A percentile compares a stretch with the other conserved stretches of the same genome.
These are phyloP conservation scores for Chaetomium strumarium DNA, from an alignment of 2,329 filamentous ascomycete genomes.

Conservation along the genomic window DNA sequence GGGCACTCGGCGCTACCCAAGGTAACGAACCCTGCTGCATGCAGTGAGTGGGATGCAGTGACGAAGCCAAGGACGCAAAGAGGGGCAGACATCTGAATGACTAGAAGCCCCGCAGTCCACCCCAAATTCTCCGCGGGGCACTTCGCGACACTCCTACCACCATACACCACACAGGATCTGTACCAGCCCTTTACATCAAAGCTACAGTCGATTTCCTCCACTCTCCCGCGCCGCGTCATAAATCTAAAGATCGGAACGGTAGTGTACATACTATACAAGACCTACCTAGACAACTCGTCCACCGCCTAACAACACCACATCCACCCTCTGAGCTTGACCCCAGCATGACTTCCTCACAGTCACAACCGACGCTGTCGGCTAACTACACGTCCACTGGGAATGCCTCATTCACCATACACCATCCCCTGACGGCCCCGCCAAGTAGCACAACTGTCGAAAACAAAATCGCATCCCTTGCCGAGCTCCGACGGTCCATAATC, in stretches of 20 bases:
- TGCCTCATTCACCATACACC: conserved; percentile 40
- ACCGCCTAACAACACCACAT: background rate
- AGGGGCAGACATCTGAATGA: too few species aligned
- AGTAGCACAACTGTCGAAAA: conserved; percentile 31
- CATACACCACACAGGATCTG: too few species aligned
- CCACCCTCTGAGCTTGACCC: background rate
- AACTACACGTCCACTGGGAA: conserved; percentile 50
- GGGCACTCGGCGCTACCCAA: too few species aligned
- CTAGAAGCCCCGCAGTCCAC: too few species aligned
- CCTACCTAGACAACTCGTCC: background rate
- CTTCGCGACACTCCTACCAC: too few species aligned
- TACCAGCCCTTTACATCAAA: too few species aligned
- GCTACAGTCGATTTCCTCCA: too few species aligned
- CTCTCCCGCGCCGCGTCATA: too few species aligned
- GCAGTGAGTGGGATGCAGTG: too few species aligned
- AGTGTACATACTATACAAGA: background rate
- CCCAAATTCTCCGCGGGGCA: too few species aligned
- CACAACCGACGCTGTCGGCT: conserved; percentile 36
- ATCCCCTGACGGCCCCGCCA: conserved; percentile 33
- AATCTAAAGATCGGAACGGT: background rate
- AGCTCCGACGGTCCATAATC: conserved; percentile 51
- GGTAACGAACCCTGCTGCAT: too few species aligned
- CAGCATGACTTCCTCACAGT: conserved; percentile 14
- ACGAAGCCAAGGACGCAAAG: too few species aligned
- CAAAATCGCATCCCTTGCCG: conserved; percentile 54